Evolutionary conservation across 2,329 filamentous ascomycete species (phyloP).

Genomic region (Xylariaceae sp.): DNA sequence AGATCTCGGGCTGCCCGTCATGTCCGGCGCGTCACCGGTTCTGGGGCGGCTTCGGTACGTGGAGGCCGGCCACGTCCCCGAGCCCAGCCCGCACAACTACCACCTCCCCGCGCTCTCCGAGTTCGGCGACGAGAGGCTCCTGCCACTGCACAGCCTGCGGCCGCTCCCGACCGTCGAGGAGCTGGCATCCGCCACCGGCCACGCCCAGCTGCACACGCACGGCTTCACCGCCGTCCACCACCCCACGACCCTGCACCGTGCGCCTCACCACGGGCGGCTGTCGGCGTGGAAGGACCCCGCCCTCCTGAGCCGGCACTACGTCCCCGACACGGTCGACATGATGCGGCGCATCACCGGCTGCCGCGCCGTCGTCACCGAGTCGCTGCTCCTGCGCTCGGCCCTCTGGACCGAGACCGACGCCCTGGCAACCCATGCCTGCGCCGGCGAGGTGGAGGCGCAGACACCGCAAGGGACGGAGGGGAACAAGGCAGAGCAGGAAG

Average conservation of each 20-base stretch:
- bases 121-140: conserved; percentile 5
- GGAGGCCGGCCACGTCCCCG: conserved; percentile 1
- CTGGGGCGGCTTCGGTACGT: conserved; percentile 5
- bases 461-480: too few relatives aligned
- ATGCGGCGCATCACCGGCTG: conserved; percentile 20
- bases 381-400: conserved; percentile 15
- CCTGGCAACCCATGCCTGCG: conserved; percentile 12
- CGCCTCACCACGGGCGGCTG: conserved; percentile 9
- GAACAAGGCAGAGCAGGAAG: too few relatives aligned
- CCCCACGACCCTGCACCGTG: conserved; percentile 13
- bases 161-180: conserved; percentile 1
- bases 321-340: conserved; percentile 19
- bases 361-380: conserved; percentile 18
- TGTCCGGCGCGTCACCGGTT: too few relatives aligned
- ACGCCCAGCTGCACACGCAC: conserved; percentile 7
- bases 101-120: conserved; percentile 5
- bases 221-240: conserved; percentile 12
- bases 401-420: conserved; percentile 18
- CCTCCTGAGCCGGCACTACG: conserved; percentile 15
- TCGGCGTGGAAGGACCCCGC: conserved; percentile 15
- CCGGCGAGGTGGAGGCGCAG: too few relatives aligned
- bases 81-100: conserved; percentile 4
- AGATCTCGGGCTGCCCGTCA: too few relatives aligned
- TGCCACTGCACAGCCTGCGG: conserved; percentile 3
- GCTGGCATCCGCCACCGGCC: neutral